These are phyloP conservation scores for Camellia sinensis DNA, from an alignment of 148 eudicot species.

Conservation along the genomic window DNA sequence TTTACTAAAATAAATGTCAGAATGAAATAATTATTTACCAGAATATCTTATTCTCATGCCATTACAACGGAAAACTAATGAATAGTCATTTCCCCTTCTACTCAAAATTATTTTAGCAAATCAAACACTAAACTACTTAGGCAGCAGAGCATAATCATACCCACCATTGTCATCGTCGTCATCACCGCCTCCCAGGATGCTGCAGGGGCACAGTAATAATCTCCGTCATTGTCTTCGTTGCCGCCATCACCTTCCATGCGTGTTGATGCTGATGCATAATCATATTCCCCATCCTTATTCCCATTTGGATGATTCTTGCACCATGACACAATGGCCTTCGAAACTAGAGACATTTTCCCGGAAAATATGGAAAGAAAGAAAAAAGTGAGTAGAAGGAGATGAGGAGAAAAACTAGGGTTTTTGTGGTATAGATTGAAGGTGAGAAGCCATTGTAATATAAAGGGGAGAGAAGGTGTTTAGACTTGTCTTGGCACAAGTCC, in stretches of 20 bases:
- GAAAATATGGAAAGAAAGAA: not conserved
- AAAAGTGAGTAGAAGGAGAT: too few relatives aligned
- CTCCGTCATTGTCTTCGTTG: conserved; percentile 10
- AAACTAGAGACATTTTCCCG: conserved; percentile 3
- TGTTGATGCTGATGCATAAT: not conserved
- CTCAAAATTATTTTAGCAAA: too few relatives aligned
- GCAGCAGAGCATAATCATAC: conserved; percentile 26
- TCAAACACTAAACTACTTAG: not conserved
- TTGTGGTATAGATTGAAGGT: not conserved
- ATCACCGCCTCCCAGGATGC: conserved; percentile 13
- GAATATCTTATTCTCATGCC: too few relatives aligned
- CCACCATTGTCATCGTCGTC: conserved; percentile 17
- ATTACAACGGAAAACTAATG: too few relatives aligned
- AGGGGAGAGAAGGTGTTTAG: not conserved
- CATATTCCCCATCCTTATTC: not conserved
- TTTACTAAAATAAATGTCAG: too few relatives aligned
- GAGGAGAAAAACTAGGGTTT: not conserved
- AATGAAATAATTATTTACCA: too few relatives aligned
- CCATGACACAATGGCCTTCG: not conserved
- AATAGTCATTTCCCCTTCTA: too few relatives aligned
- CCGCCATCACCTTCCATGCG: conserved; percentile 17
- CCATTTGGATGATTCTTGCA: conserved; percentile 3
- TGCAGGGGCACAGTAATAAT: conserved; percentile 21
- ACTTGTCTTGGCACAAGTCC: conserved; percentile 1
- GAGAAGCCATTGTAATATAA: not conserved